Evolutionary conservation across 1,139 yeast genomes (phyloP).

Genomic region (Pichia sp.): DNA sequence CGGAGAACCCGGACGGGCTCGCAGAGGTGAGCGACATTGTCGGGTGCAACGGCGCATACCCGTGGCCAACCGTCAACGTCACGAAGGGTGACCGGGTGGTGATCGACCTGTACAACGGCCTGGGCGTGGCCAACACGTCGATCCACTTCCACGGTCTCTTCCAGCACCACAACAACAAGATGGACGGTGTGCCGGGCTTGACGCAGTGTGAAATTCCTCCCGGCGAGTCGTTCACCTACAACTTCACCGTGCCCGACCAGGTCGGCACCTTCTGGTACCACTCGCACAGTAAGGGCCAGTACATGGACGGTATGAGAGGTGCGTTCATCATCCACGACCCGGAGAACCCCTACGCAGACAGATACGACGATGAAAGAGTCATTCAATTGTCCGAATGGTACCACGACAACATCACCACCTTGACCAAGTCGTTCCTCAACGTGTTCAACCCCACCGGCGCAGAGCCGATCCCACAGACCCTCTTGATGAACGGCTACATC

Average conservation of each 20-base stretch:
- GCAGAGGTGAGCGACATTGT: slow-evolving; percentile 55
- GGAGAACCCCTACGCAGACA: slow-evolving; percentile 42
- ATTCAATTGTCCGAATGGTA: slow-evolving; percentile 81
- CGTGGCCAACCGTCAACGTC: slow-evolving; percentile 74
- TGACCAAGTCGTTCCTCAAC: slow-evolving; percentile 55
- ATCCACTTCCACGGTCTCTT: slow-evolving; percentile 91
- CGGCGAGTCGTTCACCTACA: slow-evolving; percentile 61
- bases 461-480: slow-evolving; percentile 84
- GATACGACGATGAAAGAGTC: slow-evolving; percentile 72
- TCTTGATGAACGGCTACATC: slow-evolving; percentile 73
- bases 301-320: slow-evolving; percentile 90
- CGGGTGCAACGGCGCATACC: slow-evolving; percentile 81
- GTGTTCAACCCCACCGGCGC: slow-evolving; percentile 93
- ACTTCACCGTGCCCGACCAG: slow-evolving; percentile 79
- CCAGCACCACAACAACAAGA: slow-evolving; percentile 64
- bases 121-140: slow-evolving; percentile 62
- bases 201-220: slow-evolving; percentile 88
- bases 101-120: slow-evolving; percentile 64
- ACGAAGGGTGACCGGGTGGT: slow-evolving; percentile 73
- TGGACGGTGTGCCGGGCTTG: slow-evolving; percentile 88
- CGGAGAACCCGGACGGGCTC: slow-evolving; percentile 73
- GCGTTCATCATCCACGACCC: slow-evolving; percentile 63
- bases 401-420: slow-evolving; percentile 53
- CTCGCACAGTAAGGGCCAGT: slow-evolving; percentile 80
- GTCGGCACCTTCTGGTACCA: slow-evolving; percentile 94